Evolutionary conservation across 768 basidiomycete genomes (phyloP).

Genomic region (Agrocybe praecox): DNA sequence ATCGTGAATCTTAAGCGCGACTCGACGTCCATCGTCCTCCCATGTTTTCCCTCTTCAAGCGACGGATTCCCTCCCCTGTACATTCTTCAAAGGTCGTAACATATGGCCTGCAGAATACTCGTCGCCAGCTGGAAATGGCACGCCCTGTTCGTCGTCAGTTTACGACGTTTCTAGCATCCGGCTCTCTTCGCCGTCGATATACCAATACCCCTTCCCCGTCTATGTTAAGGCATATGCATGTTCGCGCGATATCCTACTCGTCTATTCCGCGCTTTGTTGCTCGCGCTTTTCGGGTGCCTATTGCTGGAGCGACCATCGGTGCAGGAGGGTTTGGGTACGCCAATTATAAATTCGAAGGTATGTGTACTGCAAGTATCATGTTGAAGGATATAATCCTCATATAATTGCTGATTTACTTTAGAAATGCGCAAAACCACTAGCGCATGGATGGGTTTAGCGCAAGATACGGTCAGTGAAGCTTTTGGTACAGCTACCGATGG

Average conservation of each 20-base stretch:
- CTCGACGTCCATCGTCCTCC: not conserved
- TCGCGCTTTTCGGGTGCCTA: conserved; percentile 85
- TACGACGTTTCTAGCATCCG: conserved; percentile 55
- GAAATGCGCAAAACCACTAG: conserved; percentile 73
- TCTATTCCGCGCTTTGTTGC: conserved; percentile 89
- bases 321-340: conserved; percentile 93
- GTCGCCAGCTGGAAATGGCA: conserved; percentile 27
- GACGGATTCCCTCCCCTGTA: conserved; percentile 33
- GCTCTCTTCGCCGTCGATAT: conserved; percentile 54
- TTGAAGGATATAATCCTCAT: not conserved
- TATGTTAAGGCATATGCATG: conserved; percentile 65
- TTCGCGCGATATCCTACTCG: conserved; percentile 80
- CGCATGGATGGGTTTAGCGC: conserved; percentile 65
- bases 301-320: conserved; percentile 87
- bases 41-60: conserved; percentile 49
- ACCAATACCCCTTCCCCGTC: conserved; percentile 37
- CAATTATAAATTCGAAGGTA: conserved; percentile 96
- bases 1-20: not conserved
- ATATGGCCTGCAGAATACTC: conserved; percentile 52
- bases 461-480: conserved; percentile 70
- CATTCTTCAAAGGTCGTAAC: conserved; percentile 48
- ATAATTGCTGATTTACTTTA: conserved; percentile 26
- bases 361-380: conserved; percentile 20
- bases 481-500: conserved; percentile 75
- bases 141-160: conserved; percentile 60